These are phyloP conservation scores for Dendrobium officinale DNA, from an alignment of 106 monocot species.

Conservation along the genomic window DNA sequence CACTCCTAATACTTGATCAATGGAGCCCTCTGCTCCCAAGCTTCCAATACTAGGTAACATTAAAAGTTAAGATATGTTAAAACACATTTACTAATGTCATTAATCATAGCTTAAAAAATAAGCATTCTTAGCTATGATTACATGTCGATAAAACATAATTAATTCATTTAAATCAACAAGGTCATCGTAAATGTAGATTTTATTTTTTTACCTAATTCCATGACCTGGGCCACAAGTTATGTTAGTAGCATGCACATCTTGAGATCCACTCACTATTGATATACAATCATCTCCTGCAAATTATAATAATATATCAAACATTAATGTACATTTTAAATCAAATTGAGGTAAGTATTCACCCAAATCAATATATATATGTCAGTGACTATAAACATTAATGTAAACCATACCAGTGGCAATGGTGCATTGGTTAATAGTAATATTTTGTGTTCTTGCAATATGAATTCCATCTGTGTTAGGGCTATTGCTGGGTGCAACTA, in stretches of 20 bases:
- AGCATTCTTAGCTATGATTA: no score
- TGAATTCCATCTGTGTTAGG: no score
- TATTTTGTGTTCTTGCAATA: constrained; percentile 39
- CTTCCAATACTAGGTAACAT: constrained; percentile 58
- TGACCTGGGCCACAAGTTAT: constrained; percentile 75
- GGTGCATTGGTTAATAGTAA: constrained; percentile 15
- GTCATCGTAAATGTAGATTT: neutral
- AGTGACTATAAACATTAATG: no score
- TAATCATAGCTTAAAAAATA: no score
- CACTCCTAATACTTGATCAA: constrained; percentile 48
- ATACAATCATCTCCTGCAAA: constrained; percentile 84
- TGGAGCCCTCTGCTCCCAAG: constrained; percentile 37
- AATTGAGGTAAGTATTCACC: no score
- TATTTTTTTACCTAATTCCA: constrained; percentile 61
- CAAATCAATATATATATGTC: neutral
- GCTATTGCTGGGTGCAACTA: no score
- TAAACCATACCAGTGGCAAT: rapidly evolving
- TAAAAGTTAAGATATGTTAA: neutral
- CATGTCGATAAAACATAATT: no score
- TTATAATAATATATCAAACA: neutral
- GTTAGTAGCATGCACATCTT: constrained; percentile 21
- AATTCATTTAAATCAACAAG: no score
- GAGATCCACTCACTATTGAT: constrained; percentile 53
- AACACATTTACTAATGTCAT: no score
- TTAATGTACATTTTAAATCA: no score